A percentile compares a stretch with the other conserved stretches of the same genome.
Evolutionary conservation across 169 alveolate species (phyloP).

Genomic region (Plasmodium relictum): DNA sequence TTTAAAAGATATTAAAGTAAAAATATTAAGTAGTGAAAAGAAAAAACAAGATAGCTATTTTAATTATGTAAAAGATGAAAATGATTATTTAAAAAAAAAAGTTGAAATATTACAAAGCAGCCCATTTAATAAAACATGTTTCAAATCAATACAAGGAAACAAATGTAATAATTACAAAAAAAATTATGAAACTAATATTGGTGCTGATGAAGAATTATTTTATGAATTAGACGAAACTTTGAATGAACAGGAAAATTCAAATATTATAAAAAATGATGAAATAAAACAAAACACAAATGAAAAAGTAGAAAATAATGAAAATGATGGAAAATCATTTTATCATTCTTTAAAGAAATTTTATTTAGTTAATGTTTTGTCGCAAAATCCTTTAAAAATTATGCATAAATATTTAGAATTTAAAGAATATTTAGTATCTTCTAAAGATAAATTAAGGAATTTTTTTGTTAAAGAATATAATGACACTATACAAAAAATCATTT

Average conservation of each 20-base stretch:
- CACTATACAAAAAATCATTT: slow-evolving; percentile 20
- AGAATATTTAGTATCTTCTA: slow-evolving; percentile 21
- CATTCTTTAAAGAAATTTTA: slow-evolving; percentile 17
- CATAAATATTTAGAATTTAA: slow-evolving; percentile 60
- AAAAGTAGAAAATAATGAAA: neutral
- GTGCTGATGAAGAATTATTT: slow-evolving; percentile 56
- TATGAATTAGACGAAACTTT: slow-evolving; percentile 18
- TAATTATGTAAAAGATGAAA: slow-evolving; percentile 32
- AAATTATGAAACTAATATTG: slow-evolving; percentile 2
- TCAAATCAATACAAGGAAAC: slow-evolving; percentile 26
- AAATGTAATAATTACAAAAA: slow-evolving; percentile 1
- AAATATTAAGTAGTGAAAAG: slow-evolving; percentile 13
- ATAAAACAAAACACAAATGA: neutral
- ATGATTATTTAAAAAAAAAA: slow-evolving; percentile 41
- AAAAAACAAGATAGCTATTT: slow-evolving; percentile 12
- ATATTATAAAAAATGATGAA: neutral
- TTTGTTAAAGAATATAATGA: slow-evolving; percentile 43
- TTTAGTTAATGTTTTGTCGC: slow-evolving; percentile 30
- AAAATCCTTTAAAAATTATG: slow-evolving; percentile 34
- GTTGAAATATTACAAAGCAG: slow-evolving; percentile 44
- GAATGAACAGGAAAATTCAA: neutral
- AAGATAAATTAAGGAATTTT: slow-evolving; percentile 13
- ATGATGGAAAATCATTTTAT: slow-evolving; percentile 9
- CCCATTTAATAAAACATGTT: slow-evolving; percentile 42
- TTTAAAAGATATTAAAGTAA: slow-evolving; percentile 52